These are phyloP conservation scores for Daldinia sp. DNA, from an alignment of 2,329 filamentous ascomycete genomes.

Conservation along the genomic window DNA sequence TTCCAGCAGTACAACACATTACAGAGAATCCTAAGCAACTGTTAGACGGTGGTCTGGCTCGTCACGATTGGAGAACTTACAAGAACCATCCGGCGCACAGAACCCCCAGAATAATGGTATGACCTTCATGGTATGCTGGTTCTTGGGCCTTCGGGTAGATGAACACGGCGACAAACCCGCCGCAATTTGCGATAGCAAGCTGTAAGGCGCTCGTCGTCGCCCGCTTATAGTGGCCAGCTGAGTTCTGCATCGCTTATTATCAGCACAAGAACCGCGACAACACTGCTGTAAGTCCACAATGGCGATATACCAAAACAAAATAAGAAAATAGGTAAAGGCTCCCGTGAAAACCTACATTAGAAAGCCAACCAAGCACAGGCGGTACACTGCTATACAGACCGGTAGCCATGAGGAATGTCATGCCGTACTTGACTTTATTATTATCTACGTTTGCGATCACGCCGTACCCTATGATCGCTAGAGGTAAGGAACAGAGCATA, in stretches of 20 bases:
- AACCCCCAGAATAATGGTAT: conserved; percentile 67
- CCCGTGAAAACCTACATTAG: conserved; percentile 59
- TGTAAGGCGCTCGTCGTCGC: conserved; percentile 72
- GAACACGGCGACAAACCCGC: conserved; percentile 72
- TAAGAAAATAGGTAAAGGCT: too few species aligned
- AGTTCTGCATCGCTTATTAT: conserved; percentile 54
- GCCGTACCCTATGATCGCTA: conserved; percentile 72
- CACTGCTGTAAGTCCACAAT: neutral
- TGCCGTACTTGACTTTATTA: conserved; percentile 65
- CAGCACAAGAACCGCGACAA: conserved; percentile 9
- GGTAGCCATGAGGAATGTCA: conserved; percentile 73
- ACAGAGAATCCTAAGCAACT: conserved; percentile 57
- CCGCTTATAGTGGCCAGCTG: conserved; percentile 73
- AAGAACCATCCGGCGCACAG: conserved; percentile 70
- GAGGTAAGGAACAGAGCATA: conserved; percentile 69
- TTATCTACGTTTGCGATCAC: conserved; percentile 67
- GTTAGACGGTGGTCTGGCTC: conserved; percentile 25
- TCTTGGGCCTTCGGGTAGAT: conserved; percentile 65
- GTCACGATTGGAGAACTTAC: conserved; percentile 55
- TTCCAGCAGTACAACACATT: conserved; percentile 71
- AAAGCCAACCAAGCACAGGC: conserved; percentile 70
- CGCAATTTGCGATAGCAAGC: conserved; percentile 71
- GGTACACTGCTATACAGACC: conserved; percentile 71
- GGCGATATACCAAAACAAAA: neutral
- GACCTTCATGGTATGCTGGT: conserved; percentile 67